Conservation (phyloP, 495 filamentous ascomycete genomes). For the Bombardia bombarda region DNA sequence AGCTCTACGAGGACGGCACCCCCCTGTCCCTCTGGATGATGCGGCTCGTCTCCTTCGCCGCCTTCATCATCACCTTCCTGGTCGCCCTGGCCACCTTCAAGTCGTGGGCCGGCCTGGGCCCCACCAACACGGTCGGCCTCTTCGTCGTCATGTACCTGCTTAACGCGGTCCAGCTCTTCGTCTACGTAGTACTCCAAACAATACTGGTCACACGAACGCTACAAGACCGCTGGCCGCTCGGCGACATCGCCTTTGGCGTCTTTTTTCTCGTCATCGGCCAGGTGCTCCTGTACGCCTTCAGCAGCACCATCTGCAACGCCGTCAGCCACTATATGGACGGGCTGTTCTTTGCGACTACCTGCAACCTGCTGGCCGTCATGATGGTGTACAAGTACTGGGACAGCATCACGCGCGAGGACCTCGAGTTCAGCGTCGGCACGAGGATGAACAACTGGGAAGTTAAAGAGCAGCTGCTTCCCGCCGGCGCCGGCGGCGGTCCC, state of each 20-base stretch:
- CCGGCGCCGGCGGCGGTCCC: too few relatives aligned
- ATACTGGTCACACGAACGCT: conserved; percentile 84
- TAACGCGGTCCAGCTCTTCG: conserved; percentile 73
- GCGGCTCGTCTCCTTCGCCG: conserved; percentile 62
- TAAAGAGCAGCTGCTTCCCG: conserved; percentile 82
- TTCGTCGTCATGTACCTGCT: conserved; percentile 91
- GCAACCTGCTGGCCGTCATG: conserved; percentile 94
- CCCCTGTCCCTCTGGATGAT: conserved; percentile 90
- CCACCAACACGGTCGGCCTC: conserved; percentile 75
- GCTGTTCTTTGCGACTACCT: conserved; percentile 87
- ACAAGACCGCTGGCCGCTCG: conserved; percentile 90
- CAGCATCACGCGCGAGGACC: conserved; percentile 95
- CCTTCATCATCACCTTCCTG: conserved; percentile 82
- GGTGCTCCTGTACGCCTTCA: conserved; percentile 85
- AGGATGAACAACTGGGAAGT: conserved; percentile 98
- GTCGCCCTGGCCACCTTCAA: conserved; percentile 91
- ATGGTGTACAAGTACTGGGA: conserved; percentile 99
- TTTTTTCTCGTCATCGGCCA: conserved; percentile 92
- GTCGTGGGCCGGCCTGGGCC: conserved; percentile 76
- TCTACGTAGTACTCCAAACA: conserved; percentile 85
- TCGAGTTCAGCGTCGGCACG: conserved; percentile 94
- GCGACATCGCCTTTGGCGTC: conserved; percentile 85
- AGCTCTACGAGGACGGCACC: conserved; percentile 98
- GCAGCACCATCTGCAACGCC: conserved; percentile 72
- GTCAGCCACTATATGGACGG: conserved; percentile 94